Evolutionary conservation across 805 yeast species (phyloP), one percentile per base, ranked within the genome.

Genomic region (Starmerella lactis-condensi): DNA sequence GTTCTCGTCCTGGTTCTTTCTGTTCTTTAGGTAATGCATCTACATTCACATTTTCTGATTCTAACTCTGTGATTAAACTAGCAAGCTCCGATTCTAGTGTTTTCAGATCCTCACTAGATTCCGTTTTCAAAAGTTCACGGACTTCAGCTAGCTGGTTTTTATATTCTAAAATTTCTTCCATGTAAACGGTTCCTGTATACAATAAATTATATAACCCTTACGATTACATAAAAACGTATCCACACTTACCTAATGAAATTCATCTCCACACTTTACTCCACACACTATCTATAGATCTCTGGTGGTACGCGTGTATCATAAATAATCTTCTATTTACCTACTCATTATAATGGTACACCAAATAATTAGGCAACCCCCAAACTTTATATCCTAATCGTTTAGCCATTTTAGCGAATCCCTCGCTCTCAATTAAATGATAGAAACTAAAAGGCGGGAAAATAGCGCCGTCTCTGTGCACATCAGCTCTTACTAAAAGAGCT

Each of bases 381-480:
- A 83, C 82, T 45, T 75, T 77, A 55, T 89, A 83, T 20, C 93
- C 93, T 40, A 89, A 63, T 45, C 96, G 64, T 54, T 82, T 81
- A 26, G 93, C 94, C 96, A 89, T 89, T 56, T 49, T 76, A 72
- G 65, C 95, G 56, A 89, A 89, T 12, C 98, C 98, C 57, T 89
- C 98, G 7, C 95, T 83, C 60, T 89, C 98, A 41, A 89, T 82
- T 53, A 89, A 64, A 53, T 89, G 93, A 53, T 85, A 83, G 62
- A 89, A 89, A 37, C 98, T 89, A 69, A 89, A 89, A 30, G 91
- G 78, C 12, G 99, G 98, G 69, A 89, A 89, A 95, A 89, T 85
- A 33, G 96, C 96, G 31, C 99, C 99, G 54, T 89, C 98, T 52
- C 98, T 67, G 56, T 89, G 99, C 32, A 89, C 99, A 44, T 83